Evolutionary conservation across 352 stramenopile species (phyloP).

Genomic region (Paralagenidium karlingii): DNA sequence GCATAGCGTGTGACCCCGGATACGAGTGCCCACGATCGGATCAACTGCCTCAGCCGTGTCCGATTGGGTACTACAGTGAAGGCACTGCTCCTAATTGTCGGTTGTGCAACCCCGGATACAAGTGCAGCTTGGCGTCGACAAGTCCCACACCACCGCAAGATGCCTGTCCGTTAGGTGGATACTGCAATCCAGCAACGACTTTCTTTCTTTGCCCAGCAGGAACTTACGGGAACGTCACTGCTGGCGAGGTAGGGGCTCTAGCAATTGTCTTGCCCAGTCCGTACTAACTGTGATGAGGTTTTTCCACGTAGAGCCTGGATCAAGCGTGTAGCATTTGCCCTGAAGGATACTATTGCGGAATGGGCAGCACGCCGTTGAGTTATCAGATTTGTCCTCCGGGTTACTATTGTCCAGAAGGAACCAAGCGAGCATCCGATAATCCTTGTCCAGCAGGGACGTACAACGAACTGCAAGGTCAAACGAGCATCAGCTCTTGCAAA

Average conservation of each 20-base stretch:
- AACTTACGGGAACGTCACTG: slow-evolving; percentile 76
- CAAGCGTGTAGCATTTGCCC: slow-evolving; percentile 65
- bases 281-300: neutral
- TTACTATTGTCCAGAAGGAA: slow-evolving; percentile 60
- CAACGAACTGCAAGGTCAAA: slow-evolving; percentile 39
- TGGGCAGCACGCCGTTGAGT: slow-evolving; percentile 51
- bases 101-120: slow-evolving; percentile 57
- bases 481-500: slow-evolving; percentile 30
- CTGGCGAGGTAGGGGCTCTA: slow-evolving; percentile 31
- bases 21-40: slow-evolving; percentile 73
- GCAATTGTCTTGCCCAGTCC: neutral
- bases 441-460: slow-evolving; percentile 83
- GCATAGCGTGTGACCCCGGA: slow-evolving; percentile 51
- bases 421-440: slow-evolving; percentile 45
- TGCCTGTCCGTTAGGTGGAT: slow-evolving; percentile 82
- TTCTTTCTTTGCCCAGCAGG: slow-evolving; percentile 80
- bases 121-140: slow-evolving; percentile 65
- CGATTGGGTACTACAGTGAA: slow-evolving; percentile 81
- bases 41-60: slow-evolving; percentile 65
- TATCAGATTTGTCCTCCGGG: slow-evolving; percentile 45
- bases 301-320: slow-evolving; percentile 40
- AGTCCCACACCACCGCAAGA: slow-evolving; percentile 64
- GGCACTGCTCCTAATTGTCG: slow-evolving; percentile 51
- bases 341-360: slow-evolving; percentile 67
- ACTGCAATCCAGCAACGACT: slow-evolving; percentile 76